Conservation (phyloP, 169 alveolate species). For the Plasmodium ovale region DNA sequence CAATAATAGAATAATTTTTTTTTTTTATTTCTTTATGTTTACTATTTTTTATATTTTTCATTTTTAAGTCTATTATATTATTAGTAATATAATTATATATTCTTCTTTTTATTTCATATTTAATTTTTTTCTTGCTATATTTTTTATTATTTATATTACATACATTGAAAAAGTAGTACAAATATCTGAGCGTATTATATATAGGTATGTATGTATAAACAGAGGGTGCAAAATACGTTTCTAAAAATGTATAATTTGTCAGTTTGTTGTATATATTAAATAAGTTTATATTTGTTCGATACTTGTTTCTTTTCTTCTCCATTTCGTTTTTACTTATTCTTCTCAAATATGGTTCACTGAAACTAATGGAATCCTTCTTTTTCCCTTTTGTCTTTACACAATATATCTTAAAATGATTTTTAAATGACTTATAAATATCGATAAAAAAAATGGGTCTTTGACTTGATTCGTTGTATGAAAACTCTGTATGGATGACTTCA, state of each 20-base stretch:
- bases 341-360: background rate
- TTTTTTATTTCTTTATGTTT: slow-evolving; percentile 7
- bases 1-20: slow-evolving; percentile 19
- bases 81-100: slow-evolving; percentile 58
- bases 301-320: slow-evolving; percentile 20
- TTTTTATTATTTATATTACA: slow-evolving; percentile 50
- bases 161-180: slow-evolving; percentile 29
- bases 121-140: slow-evolving; percentile 8
- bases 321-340: slow-evolving; percentile 11
- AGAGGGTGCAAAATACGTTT: slow-evolving; percentile 71
- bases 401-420: slow-evolving; percentile 44
- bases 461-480: background rate
- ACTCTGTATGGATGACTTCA: slow-evolving; percentile 39
- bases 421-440: slow-evolving; percentile 72
- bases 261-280: slow-evolving; percentile 66
- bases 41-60: background rate
- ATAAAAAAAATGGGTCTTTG: slow-evolving; percentile 12
- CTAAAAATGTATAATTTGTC: slow-evolving; percentile 56
- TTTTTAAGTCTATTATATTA: slow-evolving; percentile 42
- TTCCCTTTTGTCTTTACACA: slow-evolving; percentile 3
- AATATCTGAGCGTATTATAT: slow-evolving; percentile 68
- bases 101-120: slow-evolving; percentile 60
- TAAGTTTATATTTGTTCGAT: slow-evolving; percentile 37
- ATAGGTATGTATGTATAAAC: slow-evolving; percentile 71
- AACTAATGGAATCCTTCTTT: background rate